Evolutionary conservation across 2,329 filamentous ascomycete genomes (phyloP).

Genomic region (Phyllosticta citrichinensis): DNA sequence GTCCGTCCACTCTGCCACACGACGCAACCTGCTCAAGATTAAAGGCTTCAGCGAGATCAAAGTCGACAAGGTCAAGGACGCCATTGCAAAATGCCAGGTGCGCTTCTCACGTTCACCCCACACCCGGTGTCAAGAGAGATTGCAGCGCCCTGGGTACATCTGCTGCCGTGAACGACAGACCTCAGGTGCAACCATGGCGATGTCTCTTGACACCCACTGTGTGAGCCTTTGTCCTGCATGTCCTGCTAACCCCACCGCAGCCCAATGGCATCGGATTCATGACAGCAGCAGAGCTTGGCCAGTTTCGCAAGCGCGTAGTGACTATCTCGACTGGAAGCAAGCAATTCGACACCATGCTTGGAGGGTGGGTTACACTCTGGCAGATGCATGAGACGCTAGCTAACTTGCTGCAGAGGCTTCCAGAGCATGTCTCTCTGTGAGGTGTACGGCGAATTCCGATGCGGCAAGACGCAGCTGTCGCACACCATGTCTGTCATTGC

Average conservation of each 20-base stretch:
- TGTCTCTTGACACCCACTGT: not conserved
- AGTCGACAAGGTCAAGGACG: conserved; percentile 62
- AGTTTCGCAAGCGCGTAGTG: conserved; percentile 53
- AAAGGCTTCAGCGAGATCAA: conserved; percentile 62
- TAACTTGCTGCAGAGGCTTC: conserved; percentile 43
- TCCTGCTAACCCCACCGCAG: conserved; percentile 27
- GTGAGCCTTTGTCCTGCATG: not conserved
- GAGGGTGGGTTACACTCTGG: conserved; percentile 37
- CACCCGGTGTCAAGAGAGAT: not conserved
- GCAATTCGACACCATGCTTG: conserved; percentile 54
- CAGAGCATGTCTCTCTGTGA: conserved; percentile 62
- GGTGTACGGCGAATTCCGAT: conserved; percentile 52
- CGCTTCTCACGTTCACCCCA: conserved; percentile 10
- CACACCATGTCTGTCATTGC: conserved; percentile 60
- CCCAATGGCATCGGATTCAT: conserved; percentile 50
- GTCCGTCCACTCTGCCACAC: conserved; percentile 51
- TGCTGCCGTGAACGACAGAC: no score
- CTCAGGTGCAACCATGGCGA: no score
- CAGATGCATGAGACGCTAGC: not conserved
- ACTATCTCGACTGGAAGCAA: conserved; percentile 62
- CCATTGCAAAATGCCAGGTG: conserved; percentile 51
- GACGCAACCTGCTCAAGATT: conserved; percentile 53
- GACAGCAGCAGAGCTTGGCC: conserved; percentile 54
- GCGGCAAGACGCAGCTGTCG: conserved; percentile 60
- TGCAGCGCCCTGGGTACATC: no score